These are phyloP conservation scores for Teunomyces barrocoloradensis DNA, from an alignment of 805 yeast genomes.

Conservation along the genomic window DNA sequence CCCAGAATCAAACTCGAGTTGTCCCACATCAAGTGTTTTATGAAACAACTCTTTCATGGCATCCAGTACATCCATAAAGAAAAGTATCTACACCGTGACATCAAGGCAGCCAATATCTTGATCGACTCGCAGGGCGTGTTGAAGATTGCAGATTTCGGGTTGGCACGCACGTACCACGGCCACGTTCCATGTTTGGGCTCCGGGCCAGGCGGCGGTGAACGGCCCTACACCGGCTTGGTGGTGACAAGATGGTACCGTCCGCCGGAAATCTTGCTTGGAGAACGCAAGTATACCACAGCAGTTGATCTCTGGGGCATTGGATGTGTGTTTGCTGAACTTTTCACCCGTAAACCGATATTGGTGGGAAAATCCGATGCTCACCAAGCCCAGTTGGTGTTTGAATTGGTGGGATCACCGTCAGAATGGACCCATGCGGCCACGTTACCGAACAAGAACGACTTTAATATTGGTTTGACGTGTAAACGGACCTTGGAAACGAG, in stretches of 20 bases:
- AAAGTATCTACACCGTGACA: slow-evolving; percentile 75
- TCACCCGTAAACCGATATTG: slow-evolving; percentile 74
- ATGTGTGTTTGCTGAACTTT: slow-evolving; percentile 91
- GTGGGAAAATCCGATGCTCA: slow-evolving; percentile 85
- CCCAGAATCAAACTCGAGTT: slow-evolving; percentile 59
- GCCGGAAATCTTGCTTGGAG: slow-evolving; percentile 88
- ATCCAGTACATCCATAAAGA: slow-evolving; percentile 73
- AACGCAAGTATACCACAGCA: slow-evolving; percentile 83
- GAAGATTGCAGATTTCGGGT: slow-evolving; percentile 93
- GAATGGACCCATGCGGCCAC: slow-evolving; percentile 60
- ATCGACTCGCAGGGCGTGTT: slow-evolving; percentile 73
- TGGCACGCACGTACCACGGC: slow-evolving; percentile 76
- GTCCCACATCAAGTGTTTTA: slow-evolving; percentile 77
- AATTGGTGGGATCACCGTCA: slow-evolving; percentile 77
- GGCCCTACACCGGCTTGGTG: slow-evolving; percentile 61
- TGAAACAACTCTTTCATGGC: slow-evolving; percentile 76
- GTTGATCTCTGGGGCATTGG: slow-evolving; percentile 98
- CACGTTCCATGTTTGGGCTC: slow-evolving; percentile 49
- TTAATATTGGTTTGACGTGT: slow-evolving; percentile 44
- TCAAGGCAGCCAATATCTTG: slow-evolving; percentile 93
- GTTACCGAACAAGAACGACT: slow-evolving; percentile 55
- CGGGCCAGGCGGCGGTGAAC: slow-evolving; percentile 59
- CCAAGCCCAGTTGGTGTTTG: slow-evolving; percentile 81
- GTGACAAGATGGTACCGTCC: slow-evolving; percentile 98
- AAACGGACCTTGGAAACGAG: slow-evolving; percentile 47